These are phyloP conservation scores for Cicer judaicum DNA, from an alignment of 306 rosid genomes.

Conservation along the genomic window DNA sequence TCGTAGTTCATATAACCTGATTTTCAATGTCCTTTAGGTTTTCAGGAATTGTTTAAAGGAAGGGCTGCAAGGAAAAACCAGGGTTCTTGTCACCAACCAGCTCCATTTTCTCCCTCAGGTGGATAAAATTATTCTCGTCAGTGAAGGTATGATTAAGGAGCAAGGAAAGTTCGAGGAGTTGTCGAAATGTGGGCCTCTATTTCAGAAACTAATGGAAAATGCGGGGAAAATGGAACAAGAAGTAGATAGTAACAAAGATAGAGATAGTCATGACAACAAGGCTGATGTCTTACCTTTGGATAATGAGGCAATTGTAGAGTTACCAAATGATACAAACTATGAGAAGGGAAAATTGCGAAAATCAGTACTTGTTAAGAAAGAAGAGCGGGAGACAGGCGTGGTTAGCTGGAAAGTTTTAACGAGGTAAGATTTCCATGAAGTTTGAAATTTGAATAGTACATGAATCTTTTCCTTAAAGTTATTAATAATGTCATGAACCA, in stretches of 20 bases:
- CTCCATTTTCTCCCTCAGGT: conserved; percentile 91
- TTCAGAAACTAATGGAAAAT: conserved; percentile 91
- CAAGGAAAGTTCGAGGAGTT: conserved; percentile 92
- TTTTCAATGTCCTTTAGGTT: conserved; percentile 55
- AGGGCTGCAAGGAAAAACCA: conserved; percentile 76
- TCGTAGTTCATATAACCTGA: conserved; percentile 24
- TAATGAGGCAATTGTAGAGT: conserved; percentile 46
- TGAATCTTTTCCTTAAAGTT: conserved; percentile 6
- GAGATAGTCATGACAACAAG: conserved; percentile 31
- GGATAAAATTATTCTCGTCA: conserved; percentile 72
- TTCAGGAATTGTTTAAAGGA: conserved; percentile 84
- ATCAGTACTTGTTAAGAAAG: conserved; percentile 77
- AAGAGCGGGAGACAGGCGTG: conserved; percentile 86
- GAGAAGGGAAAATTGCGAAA: conserved; percentile 59
- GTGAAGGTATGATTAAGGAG: conserved; percentile 72
- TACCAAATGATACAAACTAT: conserved; percentile 48
- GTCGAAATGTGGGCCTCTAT: conserved; percentile 62
- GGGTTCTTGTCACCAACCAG: conserved; percentile 94
- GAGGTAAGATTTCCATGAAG: conserved; percentile 54
- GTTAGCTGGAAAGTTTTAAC: conserved; percentile 77
- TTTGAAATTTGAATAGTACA: conserved; percentile 7
- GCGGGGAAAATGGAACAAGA: conserved; percentile 85
- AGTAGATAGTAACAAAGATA: conserved; percentile 45
- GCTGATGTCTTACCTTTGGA: conserved; percentile 42
- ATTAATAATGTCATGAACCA: not conserved